These are phyloP conservation scores for Trichoderma sp. DNA, from an alignment of 2,329 filamentous ascomycete species.

Conservation along the genomic window DNA sequence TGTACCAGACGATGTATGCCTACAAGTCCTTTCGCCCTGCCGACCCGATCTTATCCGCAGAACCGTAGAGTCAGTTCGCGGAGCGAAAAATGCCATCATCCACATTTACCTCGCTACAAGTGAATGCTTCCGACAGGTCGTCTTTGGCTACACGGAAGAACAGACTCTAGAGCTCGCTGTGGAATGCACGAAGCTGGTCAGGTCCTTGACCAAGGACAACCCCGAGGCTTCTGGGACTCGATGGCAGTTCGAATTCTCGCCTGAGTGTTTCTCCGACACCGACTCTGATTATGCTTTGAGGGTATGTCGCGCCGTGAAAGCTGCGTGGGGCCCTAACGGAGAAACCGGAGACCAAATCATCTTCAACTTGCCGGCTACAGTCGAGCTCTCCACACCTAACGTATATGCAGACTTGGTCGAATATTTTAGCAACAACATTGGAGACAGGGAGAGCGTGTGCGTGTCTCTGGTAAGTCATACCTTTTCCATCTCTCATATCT, in stretches of 20 bases:
- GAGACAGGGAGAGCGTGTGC: slow-evolving; percentile 1
- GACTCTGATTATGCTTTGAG: not conserved
- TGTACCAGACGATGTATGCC: slow-evolving; percentile 1
- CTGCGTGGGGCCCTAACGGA: not conserved
- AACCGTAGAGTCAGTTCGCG: slow-evolving; percentile 3
- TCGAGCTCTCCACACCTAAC: slow-evolving; percentile 1
- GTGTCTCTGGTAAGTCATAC: slow-evolving; percentile 2
- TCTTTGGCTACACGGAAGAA: slow-evolving; percentile 3
- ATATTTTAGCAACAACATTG: not conserved
- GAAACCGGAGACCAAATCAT: slow-evolving; percentile 4
- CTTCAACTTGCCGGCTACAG: slow-evolving; percentile 4
- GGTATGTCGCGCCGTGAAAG: slow-evolving; percentile 2
- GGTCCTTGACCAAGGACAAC: slow-evolving; percentile 3
- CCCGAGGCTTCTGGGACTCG: not conserved
- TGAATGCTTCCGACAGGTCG: slow-evolving; percentile 7
- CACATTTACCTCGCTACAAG: slow-evolving; percentile 3
- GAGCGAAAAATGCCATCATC: not conserved
- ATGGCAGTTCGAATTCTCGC: slow-evolving; percentile 5
- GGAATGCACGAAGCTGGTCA: slow-evolving; percentile 6
- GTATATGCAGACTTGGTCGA: not conserved
- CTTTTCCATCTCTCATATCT: not conserved
- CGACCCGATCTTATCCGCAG: slow-evolving; percentile 5
- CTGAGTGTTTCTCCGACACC: slow-evolving; percentile 5
- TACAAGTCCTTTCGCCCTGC: not conserved
- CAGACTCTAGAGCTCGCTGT: slow-evolving; percentile 1